phyloP scores from a whole-genome alignment of 1,139 yeast species.

The Yamadazyma kanchanaburiensis region DNA sequence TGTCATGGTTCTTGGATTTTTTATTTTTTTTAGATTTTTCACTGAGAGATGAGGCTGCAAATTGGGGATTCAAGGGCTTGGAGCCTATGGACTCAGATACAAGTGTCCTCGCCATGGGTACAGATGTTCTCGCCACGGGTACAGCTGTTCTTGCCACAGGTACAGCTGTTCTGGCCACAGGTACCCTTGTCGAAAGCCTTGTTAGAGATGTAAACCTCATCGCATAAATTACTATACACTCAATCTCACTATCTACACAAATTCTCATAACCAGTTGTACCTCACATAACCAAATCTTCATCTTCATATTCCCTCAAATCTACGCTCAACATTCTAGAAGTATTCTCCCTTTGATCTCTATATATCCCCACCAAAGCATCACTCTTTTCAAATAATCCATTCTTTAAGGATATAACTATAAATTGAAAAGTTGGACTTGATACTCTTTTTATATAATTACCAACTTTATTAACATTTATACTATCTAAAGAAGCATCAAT shows the following conservation, averaged over 20 bases:
- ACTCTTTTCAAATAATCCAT: conserved; percentile 80
- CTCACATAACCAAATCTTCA: conserved; percentile 28
- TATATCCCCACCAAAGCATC: conserved; percentile 93
- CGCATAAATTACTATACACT: too few species aligned
- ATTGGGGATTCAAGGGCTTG: too few species aligned
- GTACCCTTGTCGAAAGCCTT: too few species aligned
- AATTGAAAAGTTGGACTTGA: conserved; percentile 84
- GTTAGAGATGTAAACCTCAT: too few species aligned
- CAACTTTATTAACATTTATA: conserved; percentile 80
- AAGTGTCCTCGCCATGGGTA: too few species aligned
- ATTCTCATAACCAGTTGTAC: too few species aligned
- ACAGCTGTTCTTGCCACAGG: too few species aligned
- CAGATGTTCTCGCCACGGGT: too few species aligned
- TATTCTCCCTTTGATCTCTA: conserved; percentile 74
- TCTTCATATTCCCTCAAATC: conserved; percentile 65
- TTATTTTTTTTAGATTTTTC: background rate
- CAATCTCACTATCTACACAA: too few species aligned
- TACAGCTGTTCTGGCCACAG: too few species aligned
- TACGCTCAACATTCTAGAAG: conserved; percentile 73
- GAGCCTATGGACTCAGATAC: too few species aligned
- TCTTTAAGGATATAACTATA: conserved; percentile 89
- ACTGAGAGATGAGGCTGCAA: too few species aligned
- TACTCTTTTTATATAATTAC: conserved; percentile 74
- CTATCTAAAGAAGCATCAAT: conserved; percentile 96
- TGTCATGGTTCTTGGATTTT: background rate